These are phyloP conservation scores for Phallus indusiatus DNA, from an alignment of 768 basidiomycete species.

Conservation along the genomic window DNA sequence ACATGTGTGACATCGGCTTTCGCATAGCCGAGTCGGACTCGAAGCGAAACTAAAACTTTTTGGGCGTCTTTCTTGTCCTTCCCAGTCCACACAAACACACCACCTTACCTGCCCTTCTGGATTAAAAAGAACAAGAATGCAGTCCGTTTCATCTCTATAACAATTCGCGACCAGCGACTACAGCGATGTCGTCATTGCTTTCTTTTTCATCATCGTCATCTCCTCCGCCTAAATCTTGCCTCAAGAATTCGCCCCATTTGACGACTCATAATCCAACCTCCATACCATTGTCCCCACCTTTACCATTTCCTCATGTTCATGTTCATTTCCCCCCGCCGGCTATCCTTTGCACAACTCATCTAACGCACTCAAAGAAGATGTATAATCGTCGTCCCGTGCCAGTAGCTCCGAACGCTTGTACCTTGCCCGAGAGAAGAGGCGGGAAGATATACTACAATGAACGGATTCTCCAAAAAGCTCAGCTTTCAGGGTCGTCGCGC, in stretches of 20 bases:
- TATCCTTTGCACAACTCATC: slow-evolving; percentile 28
- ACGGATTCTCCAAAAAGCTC: background rate
- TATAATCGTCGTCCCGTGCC: slow-evolving; percentile 80
- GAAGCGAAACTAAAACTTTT: too few relatives aligned
- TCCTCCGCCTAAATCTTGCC: background rate
- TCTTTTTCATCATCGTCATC: background rate
- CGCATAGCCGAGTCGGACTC: too few relatives aligned
- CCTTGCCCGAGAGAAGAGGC: slow-evolving; percentile 62
- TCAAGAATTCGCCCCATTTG: background rate
- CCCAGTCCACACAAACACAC: too few relatives aligned
- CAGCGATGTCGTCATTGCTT: background rate
- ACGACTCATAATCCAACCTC: background rate
- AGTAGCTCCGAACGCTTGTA: slow-evolving; percentile 62
- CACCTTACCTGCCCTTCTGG: too few relatives aligned
- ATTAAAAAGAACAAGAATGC: too few relatives aligned
- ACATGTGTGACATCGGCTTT: too few relatives aligned
- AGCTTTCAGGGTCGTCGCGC: background rate
- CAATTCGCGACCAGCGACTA: background rate
- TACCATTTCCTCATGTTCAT: background rate
- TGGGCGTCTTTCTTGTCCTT: too few relatives aligned
- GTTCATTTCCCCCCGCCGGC: slow-evolving; percentile 42
- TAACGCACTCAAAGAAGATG: slow-evolving; percentile 32
- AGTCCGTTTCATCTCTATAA: background rate
- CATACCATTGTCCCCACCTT: background rate
- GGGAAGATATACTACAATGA: background rate